Evolutionary conservation across 2,329 filamentous ascomycete genomes (phyloP).

Genomic region (Drechslera avenae): DNA sequence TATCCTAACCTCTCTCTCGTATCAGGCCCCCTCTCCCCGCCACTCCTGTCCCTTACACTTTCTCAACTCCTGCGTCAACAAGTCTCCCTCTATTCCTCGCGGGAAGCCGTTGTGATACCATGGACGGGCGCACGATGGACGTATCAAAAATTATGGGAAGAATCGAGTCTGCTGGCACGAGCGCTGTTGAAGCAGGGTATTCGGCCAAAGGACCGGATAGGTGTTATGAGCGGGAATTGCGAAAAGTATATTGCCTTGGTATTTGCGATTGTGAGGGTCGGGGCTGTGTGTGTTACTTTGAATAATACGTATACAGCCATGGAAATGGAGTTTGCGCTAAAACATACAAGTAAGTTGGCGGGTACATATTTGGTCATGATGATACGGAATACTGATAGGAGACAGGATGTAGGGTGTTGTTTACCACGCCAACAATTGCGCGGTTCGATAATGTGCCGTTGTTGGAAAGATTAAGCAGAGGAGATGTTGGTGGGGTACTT

Average conservation of each 20-base stretch:
- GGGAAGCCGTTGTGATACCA: slow-evolving; percentile 73
- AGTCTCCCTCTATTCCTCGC: slow-evolving; percentile 66
- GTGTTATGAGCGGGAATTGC: slow-evolving; percentile 72
- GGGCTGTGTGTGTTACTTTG: slow-evolving; percentile 68
- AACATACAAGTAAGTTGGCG: slow-evolving; percentile 69
- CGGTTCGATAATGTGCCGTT: slow-evolving; percentile 67
- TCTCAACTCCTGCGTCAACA: slow-evolving; percentile 75
- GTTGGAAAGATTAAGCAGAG: slow-evolving; percentile 48
- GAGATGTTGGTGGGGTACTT: slow-evolving; percentile 23
- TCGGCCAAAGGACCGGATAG: slow-evolving; percentile 70
- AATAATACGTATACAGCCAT: slow-evolving; percentile 82
- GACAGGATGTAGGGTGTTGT: slow-evolving; percentile 71
- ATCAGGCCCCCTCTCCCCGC: slow-evolving; percentile 70
- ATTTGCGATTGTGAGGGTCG: slow-evolving; percentile 66
- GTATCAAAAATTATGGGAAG: slow-evolving; percentile 53
- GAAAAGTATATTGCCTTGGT: slow-evolving; percentile 68
- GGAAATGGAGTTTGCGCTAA: slow-evolving; percentile 72
- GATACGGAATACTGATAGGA: no score
- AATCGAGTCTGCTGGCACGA: slow-evolving; percentile 48
- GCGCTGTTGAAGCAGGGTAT: slow-evolving; percentile 68
- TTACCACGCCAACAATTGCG: slow-evolving; percentile 73
- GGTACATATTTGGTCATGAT: no score
- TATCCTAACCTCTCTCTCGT: slow-evolving; percentile 62
- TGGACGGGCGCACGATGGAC: slow-evolving; percentile 78
- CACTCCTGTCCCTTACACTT: slow-evolving; percentile 72